Evolutionary conservation across 2,329 filamentous ascomycete genomes (phyloP).

Genomic region (Lachnellula willkommii): DNA sequence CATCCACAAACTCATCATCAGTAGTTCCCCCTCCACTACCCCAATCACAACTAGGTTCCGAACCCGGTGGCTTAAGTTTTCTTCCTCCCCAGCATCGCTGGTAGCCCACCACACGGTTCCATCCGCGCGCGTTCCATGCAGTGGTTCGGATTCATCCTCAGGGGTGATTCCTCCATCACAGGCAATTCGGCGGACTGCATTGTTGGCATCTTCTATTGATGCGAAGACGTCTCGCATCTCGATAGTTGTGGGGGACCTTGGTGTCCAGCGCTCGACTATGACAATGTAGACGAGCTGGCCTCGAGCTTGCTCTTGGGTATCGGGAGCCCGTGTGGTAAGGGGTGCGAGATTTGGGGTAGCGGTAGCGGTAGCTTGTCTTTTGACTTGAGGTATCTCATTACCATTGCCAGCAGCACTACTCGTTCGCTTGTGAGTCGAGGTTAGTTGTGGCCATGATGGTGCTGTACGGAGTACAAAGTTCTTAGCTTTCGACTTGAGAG

Average conservation of each 20-base stretch:
- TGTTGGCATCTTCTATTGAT: not conserved
- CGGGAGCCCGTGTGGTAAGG: not conserved
- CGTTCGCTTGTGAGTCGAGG: not conserved
- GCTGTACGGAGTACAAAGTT: not conserved
- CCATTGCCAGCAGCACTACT: not conserved
- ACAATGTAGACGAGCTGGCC: not conserved
- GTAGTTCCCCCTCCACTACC: conserved; percentile 35
- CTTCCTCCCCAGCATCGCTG: not conserved
- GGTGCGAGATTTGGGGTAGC: not conserved
- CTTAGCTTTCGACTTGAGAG: not conserved
- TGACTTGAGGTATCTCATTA: not conserved
- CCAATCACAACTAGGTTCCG: not conserved
- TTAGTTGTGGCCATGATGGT: not conserved
- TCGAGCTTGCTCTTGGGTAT: not conserved
- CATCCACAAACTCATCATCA: conserved; percentile 37
- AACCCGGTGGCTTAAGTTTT: not conserved
- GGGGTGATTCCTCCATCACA: not conserved
- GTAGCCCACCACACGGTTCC: not conserved
- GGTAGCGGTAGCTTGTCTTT: not conserved
- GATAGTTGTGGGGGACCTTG: not conserved
- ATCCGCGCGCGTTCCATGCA: not conserved
- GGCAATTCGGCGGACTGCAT: not conserved
- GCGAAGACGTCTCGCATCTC: not conserved
- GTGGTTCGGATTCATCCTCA: not conserved
- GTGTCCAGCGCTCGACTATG: not conserved